phyloP scores from a whole-genome alignment of 495 filamentous ascomycete genomes.

The Penicillium longicatenatum region DNA sequence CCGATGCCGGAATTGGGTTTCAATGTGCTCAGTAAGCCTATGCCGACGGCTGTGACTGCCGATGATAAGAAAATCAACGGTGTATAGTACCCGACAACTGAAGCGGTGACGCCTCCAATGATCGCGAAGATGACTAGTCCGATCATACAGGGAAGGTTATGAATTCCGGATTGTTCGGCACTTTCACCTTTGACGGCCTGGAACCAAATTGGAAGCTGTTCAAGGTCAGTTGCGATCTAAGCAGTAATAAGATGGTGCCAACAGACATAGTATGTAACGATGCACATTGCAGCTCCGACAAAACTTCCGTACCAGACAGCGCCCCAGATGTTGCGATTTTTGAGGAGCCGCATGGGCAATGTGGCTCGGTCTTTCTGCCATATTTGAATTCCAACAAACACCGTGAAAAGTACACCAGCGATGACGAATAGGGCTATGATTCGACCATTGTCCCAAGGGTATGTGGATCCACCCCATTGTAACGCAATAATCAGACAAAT shows the following conservation, averaged over 20 bases:
- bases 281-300: constrained; percentile 19
- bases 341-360: constrained; percentile 62
- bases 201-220: constrained; percentile 34
- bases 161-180: constrained; percentile 31
- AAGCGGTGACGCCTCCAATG: constrained; percentile 16
- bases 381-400: constrained; percentile 60
- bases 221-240: not conserved
- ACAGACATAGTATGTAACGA: constrained; percentile 3
- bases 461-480: constrained; percentile 46
- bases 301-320: constrained; percentile 21
- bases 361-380: constrained; percentile 63
- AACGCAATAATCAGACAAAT: constrained; percentile 43
- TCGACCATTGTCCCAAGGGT: constrained; percentile 49
- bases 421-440: constrained; percentile 59
- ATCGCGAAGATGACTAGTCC: constrained; percentile 17
- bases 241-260: not conserved
- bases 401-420: constrained; percentile 53
- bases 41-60: constrained; percentile 59
- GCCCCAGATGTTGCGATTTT: constrained; percentile 49
- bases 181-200: constrained; percentile 32
- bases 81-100: constrained; percentile 26
- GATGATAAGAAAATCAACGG: constrained; percentile 61
- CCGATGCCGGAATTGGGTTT: constrained; percentile 13
- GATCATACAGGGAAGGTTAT: constrained; percentile 28
- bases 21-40: constrained; percentile 42